phyloP scores from a whole-genome alignment of 106 monocot genomes.

The Dioscorea alata region DNA sequence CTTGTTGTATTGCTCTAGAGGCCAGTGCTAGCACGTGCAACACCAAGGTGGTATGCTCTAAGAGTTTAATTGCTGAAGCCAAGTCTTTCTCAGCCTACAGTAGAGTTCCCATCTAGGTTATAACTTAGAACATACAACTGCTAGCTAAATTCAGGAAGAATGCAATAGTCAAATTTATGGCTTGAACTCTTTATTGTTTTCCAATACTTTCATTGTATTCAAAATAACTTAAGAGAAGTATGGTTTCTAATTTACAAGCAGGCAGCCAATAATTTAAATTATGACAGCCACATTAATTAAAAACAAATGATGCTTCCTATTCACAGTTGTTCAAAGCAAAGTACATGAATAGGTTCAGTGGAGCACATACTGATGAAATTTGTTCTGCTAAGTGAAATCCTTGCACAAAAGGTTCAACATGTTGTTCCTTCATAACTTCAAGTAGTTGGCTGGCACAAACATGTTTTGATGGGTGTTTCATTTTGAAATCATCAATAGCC shows the following conservation, averaged over 20 bases:
- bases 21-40: slow-evolving; percentile 25
- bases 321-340: too few relatives aligned
- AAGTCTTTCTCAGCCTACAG: slow-evolving; percentile 46
- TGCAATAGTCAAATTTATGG: too few relatives aligned
- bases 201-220: too few relatives aligned
- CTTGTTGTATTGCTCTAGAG: slow-evolving; percentile 36
- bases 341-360: not conserved
- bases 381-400: slow-evolving; percentile 40
- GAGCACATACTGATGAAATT: slow-evolving; percentile 30
- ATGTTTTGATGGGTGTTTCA: slow-evolving; percentile 16
- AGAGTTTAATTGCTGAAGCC: slow-evolving; percentile 35
- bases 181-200: too few relatives aligned
- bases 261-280: too few relatives aligned
- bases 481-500: slow-evolving; percentile 4
- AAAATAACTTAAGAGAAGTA: too few relatives aligned
- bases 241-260: too few relatives aligned
- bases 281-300: too few relatives aligned
- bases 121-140: not conserved
- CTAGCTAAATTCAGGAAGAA: too few relatives aligned
- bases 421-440: slow-evolving; percentile 15
- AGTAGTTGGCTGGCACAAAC: slow-evolving; percentile 27
- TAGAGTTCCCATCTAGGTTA: not conserved
- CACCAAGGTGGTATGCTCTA: slow-evolving; percentile 34
- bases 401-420: slow-evolving; percentile 21
- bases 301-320: too few relatives aligned